phyloP scores from a whole-genome alignment of 192 early-diverging fungal species.

The Coemansia sp. region DNA sequence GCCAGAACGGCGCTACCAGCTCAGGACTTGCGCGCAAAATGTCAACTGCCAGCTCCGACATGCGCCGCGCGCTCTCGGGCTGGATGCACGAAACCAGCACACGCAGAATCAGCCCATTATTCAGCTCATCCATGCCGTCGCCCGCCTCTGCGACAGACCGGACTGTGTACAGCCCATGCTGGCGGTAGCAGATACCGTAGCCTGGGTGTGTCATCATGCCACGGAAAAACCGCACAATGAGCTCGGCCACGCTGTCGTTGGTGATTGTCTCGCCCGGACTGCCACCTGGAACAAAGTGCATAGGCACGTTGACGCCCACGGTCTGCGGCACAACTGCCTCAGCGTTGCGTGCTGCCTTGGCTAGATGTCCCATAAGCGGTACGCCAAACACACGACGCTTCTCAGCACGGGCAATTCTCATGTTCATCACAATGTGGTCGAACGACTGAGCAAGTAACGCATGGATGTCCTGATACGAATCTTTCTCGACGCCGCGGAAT shows the following conservation, averaged over 20 bases:
- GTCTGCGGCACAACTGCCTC: slow-evolving; percentile 12
- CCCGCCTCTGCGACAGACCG: slow-evolving; percentile 15
- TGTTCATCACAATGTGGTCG: slow-evolving; percentile 31
- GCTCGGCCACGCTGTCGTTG: slow-evolving; percentile 31
- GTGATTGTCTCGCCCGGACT: background rate
- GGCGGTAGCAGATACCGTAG: slow-evolving; percentile 47
- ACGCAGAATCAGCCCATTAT: slow-evolving; percentile 49
- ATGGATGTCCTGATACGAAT: slow-evolving; percentile 46
- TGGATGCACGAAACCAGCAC: slow-evolving; percentile 36
- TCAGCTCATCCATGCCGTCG: slow-evolving; percentile 27
- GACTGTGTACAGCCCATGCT: slow-evolving; percentile 47
- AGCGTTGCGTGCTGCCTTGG: slow-evolving; percentile 22
- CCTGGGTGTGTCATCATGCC: slow-evolving; percentile 52
- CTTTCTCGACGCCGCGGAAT: slow-evolving; percentile 35
- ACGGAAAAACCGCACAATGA: slow-evolving; percentile 41
- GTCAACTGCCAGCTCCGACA: slow-evolving; percentile 33
- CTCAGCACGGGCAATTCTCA: slow-evolving; percentile 18
- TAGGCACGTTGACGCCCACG: slow-evolving; percentile 20
- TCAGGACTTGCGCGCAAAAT: slow-evolving; percentile 46
- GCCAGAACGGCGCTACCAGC: slow-evolving; percentile 54
- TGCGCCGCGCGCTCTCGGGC: slow-evolving; percentile 25
- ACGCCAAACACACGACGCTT: slow-evolving; percentile 37
- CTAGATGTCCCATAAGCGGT: slow-evolving; percentile 30
- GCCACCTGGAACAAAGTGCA: slow-evolving; percentile 19
- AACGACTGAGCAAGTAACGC: slow-evolving; percentile 27